Base-by-base conservation (phyloP, 1,139 yeast species). In the Kurtzmaniella quercitrusa region DNA sequence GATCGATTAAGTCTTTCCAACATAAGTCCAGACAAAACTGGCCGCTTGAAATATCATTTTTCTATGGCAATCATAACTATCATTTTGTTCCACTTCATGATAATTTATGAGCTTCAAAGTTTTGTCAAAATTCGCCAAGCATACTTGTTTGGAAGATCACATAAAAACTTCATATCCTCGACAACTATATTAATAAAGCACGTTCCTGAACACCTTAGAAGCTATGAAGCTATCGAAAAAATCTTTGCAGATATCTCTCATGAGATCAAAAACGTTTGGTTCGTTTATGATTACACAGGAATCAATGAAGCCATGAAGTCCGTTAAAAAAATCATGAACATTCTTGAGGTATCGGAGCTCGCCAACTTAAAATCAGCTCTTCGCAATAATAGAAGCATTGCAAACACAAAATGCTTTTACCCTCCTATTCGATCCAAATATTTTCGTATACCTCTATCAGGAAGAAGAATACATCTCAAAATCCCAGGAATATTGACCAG, bases 1-100 rank as follows among this genome's bases (percentile, higher is more conserved):
- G 88, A 84, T 51, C 66, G 61, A 42, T 61, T 82, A 12, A 82
- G 87, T 38, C 68, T 82, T 54, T 78, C 88, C 2, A 82, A 82
- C 50, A 74, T 84, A 11, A 71, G 84, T 0, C 66, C 69, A 3
- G 47, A 67, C 2, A 74, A 76, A 33, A 73, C 77, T 0, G 50
- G 59, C 7, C 57, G 74, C 28, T 61, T 82, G 44, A 68, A 76
- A 45, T 68, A 74, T 20, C 89, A 84, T 60, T 75, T 83, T 42
- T 51, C 76, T 0, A 65, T 81, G 66, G 66, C 81, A 2, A 42
- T 81, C 1, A 50, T 79, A 6, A 74, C 81, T 0, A 67, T 83
- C 2, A 56, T 63, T 0, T 63, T 76, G 60, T 80, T 82, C 50
- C 87, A 83, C 52, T 62, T 68, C 48, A 50, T 82, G 34, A 50